Evolutionary conservation across 2,329 filamentous ascomycete genomes (phyloP).

Genomic region (Cladosporium austrohemisphaericum): DNA sequence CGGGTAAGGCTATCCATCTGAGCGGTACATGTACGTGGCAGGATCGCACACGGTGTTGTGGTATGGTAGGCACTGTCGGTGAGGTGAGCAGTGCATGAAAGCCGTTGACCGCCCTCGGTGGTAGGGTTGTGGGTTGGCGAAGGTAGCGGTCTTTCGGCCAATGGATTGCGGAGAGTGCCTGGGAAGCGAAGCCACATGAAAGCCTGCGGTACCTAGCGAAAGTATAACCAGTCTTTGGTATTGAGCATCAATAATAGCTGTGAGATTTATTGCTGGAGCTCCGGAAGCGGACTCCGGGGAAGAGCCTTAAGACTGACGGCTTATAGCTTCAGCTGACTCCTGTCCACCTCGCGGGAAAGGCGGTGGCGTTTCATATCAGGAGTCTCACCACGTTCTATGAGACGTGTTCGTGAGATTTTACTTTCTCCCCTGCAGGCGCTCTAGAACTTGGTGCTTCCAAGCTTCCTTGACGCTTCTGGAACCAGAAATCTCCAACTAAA

Average conservation of each 20-base stretch:
- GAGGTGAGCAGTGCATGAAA: background rate
- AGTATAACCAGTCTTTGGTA: background rate
- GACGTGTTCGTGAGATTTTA: too few relatives aligned
- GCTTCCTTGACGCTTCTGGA: too few relatives aligned
- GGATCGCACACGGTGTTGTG: too few relatives aligned
- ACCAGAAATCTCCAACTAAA: too few relatives aligned
- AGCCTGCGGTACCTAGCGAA: background rate
- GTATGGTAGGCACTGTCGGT: too few relatives aligned
- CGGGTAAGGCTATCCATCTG: too few relatives aligned
- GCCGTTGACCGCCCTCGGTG: background rate
- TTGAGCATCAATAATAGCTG: background rate
- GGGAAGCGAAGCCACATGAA: background rate
- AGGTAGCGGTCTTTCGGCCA: background rate
- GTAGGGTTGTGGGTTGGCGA: background rate
- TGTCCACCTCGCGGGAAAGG: background rate
- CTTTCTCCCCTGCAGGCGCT: too few relatives aligned
- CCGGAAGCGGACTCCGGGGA: background rate
- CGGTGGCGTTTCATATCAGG: background rate
- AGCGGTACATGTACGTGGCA: too few relatives aligned
- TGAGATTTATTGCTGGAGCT: background rate
- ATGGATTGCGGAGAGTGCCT: background rate
- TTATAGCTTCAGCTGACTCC: background rate
- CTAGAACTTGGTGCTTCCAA: too few relatives aligned
- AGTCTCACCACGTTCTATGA: too few relatives aligned
- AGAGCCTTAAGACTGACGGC: background rate